Base-by-base conservation (phyloP, 768 basidiomycete species). In the Xerocomus spinulosus region DNA sequence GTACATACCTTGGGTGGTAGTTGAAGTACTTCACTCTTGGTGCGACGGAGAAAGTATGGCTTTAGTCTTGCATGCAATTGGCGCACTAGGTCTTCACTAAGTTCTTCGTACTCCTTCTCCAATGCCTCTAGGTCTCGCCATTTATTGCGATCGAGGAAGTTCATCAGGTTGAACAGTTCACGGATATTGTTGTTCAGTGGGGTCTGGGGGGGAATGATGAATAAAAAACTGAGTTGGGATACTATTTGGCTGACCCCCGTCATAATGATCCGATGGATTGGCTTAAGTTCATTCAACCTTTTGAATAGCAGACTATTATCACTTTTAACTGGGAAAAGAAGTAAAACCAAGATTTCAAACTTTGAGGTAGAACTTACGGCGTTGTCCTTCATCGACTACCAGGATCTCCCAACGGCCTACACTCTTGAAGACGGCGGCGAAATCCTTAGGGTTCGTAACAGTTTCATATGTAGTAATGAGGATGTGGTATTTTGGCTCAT, bases 161-260 rank as follows among this genome's bases (percentile, higher is more conserved):
- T 90, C 83, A 99, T 92, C 35, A 99, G 75, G 64, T 94, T 98
- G 74, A 98, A 95, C 21, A 99, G 69, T 68, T 99, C 96, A 39
- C 91, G 79, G 20, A 99, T 86, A 61, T 97, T 98, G 72, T 98
- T 98, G 68, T 98, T 98, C 49, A 98, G 67, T 0, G 95, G 95
- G 0, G 96, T 98, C 78, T 92, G 49, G 17, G 30, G 32, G 32
- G 32, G 28, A 18, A 17, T 28, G 18, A 49, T 37, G 9, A 41
- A 44, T 6, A 6, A 46, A 30, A 25, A 38, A 24, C 20, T 23
- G 29, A 30, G 15, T 9, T 17, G 41, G 25, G 9, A 46, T 23
- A 40, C n/a, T 23, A 3, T 38, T 24, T 18, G 9, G 61, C 78
- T 61, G 63, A 85, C 85, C 41, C 92, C 91, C 37, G 94, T 94